Evolutionary conservation across 805 yeast species (phyloP).

Genomic region (Maudiozyma barnettii): DNA sequence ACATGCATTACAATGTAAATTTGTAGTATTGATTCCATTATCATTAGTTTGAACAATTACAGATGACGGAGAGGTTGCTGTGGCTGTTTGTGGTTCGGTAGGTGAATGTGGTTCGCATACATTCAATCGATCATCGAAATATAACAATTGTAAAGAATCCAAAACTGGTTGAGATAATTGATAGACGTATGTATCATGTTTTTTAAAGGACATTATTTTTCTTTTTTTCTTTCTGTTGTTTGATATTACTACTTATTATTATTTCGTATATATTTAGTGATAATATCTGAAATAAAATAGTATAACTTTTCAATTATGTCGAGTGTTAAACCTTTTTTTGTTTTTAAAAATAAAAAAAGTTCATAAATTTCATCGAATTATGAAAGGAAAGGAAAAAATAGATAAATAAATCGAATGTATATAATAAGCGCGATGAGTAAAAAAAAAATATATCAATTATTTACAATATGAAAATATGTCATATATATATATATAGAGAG

Average conservation of each 20-base stretch:
- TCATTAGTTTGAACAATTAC: slow-evolving; percentile 1
- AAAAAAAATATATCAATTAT: too few species aligned
- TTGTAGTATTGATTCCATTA: slow-evolving; percentile 4
- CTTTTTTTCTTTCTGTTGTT: too few species aligned
- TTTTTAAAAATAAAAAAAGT: not conserved
- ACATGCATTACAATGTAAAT: slow-evolving; percentile 21
- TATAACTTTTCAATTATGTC: too few species aligned
- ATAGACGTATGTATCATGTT: slow-evolving; percentile 41
- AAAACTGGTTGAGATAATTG: slow-evolving; percentile 34
- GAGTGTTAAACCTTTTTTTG: too few species aligned
- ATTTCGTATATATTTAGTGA: too few species aligned
- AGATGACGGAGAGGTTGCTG: not conserved
- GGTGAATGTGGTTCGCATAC: slow-evolving; percentile 15
- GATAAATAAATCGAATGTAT: not conserved
- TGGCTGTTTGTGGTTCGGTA: not conserved
- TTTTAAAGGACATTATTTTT: slow-evolving; percentile 10
- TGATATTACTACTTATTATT: too few species aligned
- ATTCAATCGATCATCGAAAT: slow-evolving; percentile 45
- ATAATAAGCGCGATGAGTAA: too few species aligned
- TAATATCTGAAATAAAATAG: too few species aligned
- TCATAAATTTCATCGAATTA: too few species aligned
- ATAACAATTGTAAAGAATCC: slow-evolving; percentile 41
- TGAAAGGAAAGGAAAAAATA: too few species aligned
- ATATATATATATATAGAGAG: too few species aligned
- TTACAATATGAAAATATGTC: too few species aligned